These are phyloP conservation scores for Cordyceps farinosa DNA, from an alignment of 2,329 filamentous ascomycete species.

Conservation along the genomic window DNA sequence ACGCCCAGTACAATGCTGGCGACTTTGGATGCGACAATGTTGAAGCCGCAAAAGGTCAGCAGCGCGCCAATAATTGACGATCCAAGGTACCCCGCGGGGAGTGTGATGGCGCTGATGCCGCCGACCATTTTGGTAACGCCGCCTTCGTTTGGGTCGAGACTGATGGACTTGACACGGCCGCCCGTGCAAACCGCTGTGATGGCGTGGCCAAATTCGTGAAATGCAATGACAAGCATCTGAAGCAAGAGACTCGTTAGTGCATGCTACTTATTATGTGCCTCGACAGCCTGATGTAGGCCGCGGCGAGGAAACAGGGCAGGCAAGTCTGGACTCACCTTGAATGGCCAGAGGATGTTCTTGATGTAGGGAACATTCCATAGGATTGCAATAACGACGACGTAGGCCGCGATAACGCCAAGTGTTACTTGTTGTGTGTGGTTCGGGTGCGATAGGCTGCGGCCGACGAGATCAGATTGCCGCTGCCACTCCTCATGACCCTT, in stretches of 20 bases:
- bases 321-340: conserved; percentile 56
- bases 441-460: conserved; percentile 53
- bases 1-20: conserved; percentile 69
- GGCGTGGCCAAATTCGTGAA: conserved; percentile 77
- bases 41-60: conserved; percentile 75
- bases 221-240: conserved; percentile 78
- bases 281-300: too few species aligned
- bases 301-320: too few species aligned
- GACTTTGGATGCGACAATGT: conserved; percentile 78
- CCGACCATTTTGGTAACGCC: conserved; percentile 76
- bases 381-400: conserved; percentile 69
- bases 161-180: conserved; percentile 70
- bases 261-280: not conserved
- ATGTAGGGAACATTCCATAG: conserved; percentile 78
- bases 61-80: conserved; percentile 73
- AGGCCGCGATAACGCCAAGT: conserved; percentile 66
- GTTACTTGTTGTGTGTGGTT: conserved; percentile 69
- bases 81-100: conserved; percentile 75
- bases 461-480: conserved; percentile 32
- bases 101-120: conserved; percentile 64
- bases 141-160: conserved; percentile 72
- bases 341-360: conserved; percentile 72
- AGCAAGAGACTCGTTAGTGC: not conserved
- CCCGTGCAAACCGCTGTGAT: conserved; percentile 69
- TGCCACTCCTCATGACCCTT: not conserved